A percentile compares a stretch with the other conserved stretches of the same genome.
These are phyloP conservation scores for Hemileccinum rubropunctum DNA, from an alignment of 768 basidiomycete genomes.

Conservation along the genomic window DNA sequence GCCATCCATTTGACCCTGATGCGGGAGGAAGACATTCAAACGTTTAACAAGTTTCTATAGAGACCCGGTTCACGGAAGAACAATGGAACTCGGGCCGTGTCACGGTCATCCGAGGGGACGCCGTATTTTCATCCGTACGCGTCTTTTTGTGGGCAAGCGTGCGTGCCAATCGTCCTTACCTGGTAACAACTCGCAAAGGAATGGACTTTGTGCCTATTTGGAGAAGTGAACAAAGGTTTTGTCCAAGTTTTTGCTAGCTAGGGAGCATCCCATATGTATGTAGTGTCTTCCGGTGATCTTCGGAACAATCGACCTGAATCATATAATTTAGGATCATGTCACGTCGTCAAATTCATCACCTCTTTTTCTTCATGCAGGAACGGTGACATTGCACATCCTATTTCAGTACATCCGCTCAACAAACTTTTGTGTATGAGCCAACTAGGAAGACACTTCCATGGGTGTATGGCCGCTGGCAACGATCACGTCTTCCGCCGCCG, in stretches of 20 bases:
- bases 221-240: background rate
- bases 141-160: no score
- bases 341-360: background rate
- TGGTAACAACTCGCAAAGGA: background rate
- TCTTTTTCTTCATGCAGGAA: no score
- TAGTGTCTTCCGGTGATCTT: background rate
- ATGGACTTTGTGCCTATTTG: background rate
- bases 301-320: background rate
- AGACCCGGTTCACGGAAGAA: no score
- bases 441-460: conserved; percentile 28
- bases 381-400: conserved; percentile 2
- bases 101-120: background rate
- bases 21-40: no score
- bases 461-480: conserved; percentile 30
- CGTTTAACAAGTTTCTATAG: no score
- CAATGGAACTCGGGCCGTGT: no score
- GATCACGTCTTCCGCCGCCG: conserved; percentile 27
- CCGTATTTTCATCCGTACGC: background rate
- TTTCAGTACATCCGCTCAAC: background rate
- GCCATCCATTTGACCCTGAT: no score
- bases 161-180: background rate
- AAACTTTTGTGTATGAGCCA: background rate
- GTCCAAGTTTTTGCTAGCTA: no score
- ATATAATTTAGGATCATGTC: background rate
- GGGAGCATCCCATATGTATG: background rate